A percentile compares a stretch with the other conserved stretches of the same genome.
phyloP scores from a whole-genome alignment of 2,329 filamentous ascomycete genomes.

The Harringtonia aguacate region DNA sequence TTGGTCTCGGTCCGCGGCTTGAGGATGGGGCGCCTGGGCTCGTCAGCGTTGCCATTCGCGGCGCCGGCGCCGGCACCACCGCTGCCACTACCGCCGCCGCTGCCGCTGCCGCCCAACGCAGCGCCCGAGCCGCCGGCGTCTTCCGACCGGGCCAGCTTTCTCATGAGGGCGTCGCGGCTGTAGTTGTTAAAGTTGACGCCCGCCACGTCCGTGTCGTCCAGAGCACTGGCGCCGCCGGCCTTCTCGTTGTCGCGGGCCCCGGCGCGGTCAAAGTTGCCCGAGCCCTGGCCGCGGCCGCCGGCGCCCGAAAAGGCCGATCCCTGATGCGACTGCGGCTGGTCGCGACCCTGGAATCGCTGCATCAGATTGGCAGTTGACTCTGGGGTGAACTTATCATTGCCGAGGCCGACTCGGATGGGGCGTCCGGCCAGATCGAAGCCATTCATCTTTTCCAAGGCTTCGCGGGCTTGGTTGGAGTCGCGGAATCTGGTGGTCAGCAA shows the following conservation, averaged over 20 bases:
- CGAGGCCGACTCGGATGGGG: conserved; percentile 95
- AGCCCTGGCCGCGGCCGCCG: conserved; percentile 58
- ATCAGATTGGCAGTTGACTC: conserved; percentile 89
- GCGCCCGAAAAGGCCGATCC: conserved; percentile 86
- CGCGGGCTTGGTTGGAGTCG: conserved; percentile 81
- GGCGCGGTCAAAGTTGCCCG: conserved; percentile 71
- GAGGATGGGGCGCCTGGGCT: conserved; percentile 60
- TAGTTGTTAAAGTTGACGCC: conserved; percentile 99
- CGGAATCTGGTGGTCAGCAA: conserved; percentile 52
- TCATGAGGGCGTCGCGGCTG: conserved; percentile 96
- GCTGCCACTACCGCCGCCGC: neutral
- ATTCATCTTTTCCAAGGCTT: conserved; percentile 98
- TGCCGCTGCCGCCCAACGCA: conserved; percentile 19
- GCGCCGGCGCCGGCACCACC: too few relatives aligned
- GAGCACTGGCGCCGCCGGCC: conserved; percentile 78
- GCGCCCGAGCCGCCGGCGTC: conserved; percentile 32
- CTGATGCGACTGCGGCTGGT: conserved; percentile 58
- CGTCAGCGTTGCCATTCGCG: too few relatives aligned
- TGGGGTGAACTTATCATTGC: conserved; percentile 99
- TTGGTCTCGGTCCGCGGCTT: conserved; percentile 74
- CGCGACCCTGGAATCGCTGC: conserved; percentile 81
- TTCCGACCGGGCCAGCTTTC: conserved; percentile 93
- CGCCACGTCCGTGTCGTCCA: conserved; percentile 95
- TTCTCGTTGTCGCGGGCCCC: conserved; percentile 85
- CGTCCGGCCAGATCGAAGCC: conserved; percentile 96